phyloP scores from a whole-genome alignment of 768 basidiomycete species.

The Heimioporus sp. region DNA sequence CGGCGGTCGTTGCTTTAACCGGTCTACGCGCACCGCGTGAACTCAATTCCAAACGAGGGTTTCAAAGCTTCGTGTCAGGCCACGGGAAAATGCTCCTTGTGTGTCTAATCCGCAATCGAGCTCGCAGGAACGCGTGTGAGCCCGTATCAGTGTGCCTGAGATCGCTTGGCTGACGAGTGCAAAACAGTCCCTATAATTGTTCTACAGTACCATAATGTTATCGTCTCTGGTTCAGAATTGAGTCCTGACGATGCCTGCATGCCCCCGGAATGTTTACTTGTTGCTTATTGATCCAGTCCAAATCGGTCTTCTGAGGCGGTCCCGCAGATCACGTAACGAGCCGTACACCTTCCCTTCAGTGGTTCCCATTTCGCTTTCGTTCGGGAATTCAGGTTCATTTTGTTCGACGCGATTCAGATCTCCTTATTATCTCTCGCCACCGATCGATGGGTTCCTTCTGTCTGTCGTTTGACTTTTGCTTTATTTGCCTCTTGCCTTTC shows the following conservation, averaged over 20 bases:
- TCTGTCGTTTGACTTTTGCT: constrained; percentile 7
- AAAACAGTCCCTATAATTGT: neutral
- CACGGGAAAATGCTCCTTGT: neutral
- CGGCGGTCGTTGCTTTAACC: neutral
- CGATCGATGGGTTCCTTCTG: constrained; percentile 14
- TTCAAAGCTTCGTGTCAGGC: constrained; percentile 1
- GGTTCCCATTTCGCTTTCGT: constrained; percentile 11
- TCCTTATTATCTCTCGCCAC: constrained; percentile 11
- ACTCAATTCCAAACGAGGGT: constrained; percentile 6
- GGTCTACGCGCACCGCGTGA: constrained; percentile 16
- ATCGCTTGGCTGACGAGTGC: neutral
- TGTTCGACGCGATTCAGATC: constrained; percentile 14
- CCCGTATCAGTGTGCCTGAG: neutral
- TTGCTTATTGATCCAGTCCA: constrained; percentile 6
- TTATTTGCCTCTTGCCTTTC: constrained; percentile 10
- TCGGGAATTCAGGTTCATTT: constrained; percentile 14
- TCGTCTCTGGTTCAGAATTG: neutral
- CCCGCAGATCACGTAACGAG: constrained; percentile 32
- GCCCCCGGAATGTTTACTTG: neutral
- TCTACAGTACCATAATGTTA: neutral
- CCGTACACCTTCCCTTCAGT: constrained; percentile 17
- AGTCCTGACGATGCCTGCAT: neutral
- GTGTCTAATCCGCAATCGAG: constrained; percentile 8
- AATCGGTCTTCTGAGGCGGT: constrained; percentile 19
- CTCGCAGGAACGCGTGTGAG: neutral